Percentiles rank a stretch among this genome's conserved stretches.
phyloP scores from a whole-genome alignment of 495 filamentous ascomycete genomes.

The Acidiella bohemica region DNA sequence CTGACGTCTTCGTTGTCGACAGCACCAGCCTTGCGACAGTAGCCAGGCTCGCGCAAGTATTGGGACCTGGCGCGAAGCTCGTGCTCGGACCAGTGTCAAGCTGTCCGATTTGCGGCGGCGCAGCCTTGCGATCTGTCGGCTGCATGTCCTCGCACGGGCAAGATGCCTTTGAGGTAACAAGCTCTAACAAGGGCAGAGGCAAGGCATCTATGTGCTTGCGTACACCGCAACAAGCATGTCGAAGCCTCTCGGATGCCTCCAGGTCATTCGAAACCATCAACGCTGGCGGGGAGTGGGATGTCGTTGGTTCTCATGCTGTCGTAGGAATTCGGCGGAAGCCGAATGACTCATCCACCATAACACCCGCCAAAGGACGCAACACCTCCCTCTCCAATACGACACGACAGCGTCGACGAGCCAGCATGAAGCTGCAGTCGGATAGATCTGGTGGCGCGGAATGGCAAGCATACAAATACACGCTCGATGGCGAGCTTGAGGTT shows the following conservation, averaged over 20 bases:
- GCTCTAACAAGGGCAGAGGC: background rate
- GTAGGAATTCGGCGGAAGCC: slow-evolving; percentile 28
- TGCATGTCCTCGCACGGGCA: slow-evolving; percentile 11
- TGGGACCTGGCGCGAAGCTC: background rate
- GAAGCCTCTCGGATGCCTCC: no score
- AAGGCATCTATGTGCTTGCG: slow-evolving; percentile 5
- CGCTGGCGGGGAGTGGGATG: no score
- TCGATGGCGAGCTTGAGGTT: slow-evolving; percentile 31
- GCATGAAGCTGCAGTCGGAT: background rate
- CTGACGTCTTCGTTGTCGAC: slow-evolving; percentile 4
- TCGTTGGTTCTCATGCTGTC: no score
- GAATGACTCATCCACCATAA: no score
- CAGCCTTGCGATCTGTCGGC: slow-evolving; percentile 24
- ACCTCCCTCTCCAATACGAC: background rate
- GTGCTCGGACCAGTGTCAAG: background rate
- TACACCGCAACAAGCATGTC: no score
- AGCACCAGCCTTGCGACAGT: slow-evolving; percentile 1
- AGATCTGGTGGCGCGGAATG: no score
- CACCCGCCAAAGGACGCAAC: no score
- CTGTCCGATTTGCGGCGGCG: slow-evolving; percentile 20
- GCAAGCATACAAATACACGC: slow-evolving; percentile 53
- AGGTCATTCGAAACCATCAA: no score
- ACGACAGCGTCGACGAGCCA: background rate
- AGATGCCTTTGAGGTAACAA: no score
- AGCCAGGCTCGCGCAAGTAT: background rate